Percentiles rank a stretch among this genome's conserved stretches.
phyloP scores from a whole-genome alignment of 2,329 filamentous ascomycete genomes.

The Cyphellophora attinorum region DNA sequence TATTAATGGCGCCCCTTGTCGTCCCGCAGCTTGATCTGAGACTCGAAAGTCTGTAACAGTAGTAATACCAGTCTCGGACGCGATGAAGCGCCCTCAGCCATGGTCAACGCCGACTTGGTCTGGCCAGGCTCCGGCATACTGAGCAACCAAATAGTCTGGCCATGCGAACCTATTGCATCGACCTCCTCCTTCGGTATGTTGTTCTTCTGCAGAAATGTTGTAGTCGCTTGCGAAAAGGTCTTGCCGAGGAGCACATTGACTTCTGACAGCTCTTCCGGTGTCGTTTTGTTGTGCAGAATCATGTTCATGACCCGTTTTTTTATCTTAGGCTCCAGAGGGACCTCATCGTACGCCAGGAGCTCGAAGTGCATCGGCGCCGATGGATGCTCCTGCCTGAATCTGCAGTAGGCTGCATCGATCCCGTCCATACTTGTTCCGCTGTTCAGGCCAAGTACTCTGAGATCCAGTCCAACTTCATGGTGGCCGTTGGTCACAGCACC shows the following conservation, averaged over 20 bases:
- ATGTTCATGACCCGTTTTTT: slow-evolving; percentile 50
- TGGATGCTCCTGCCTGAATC: slow-evolving; percentile 44
- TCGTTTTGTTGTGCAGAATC: slow-evolving; percentile 45
- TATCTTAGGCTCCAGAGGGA: slow-evolving; percentile 43
- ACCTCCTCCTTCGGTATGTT: slow-evolving; percentile 35
- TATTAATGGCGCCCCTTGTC: slow-evolving; percentile 47
- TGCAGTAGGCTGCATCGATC: slow-evolving; percentile 51
- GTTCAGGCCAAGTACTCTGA: slow-evolving; percentile 47
- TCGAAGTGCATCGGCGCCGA: slow-evolving; percentile 46
- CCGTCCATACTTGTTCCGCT: slow-evolving; percentile 47
- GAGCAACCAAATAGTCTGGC: slow-evolving; percentile 50
- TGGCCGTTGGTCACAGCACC: background rate
- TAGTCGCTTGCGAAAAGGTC: slow-evolving; percentile 44
- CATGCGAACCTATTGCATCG: slow-evolving; percentile 48
- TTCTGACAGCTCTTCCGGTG: slow-evolving; percentile 44
- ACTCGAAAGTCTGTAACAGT: slow-evolving; percentile 50
- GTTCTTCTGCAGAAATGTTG: slow-evolving; percentile 39
- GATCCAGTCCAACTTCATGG: slow-evolving; percentile 27
- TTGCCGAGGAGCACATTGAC: slow-evolving; percentile 50
- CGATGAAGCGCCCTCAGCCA: slow-evolving; percentile 51
- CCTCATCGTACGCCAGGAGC: slow-evolving; percentile 47
- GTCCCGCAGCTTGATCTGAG: slow-evolving; percentile 46
- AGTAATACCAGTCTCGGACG: slow-evolving; percentile 47
- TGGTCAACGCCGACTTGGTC: slow-evolving; percentile 41
- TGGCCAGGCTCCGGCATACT: slow-evolving; percentile 42